Conservation (phyloP, 805 yeast species). For the Candida qinlingensis region DNA sequence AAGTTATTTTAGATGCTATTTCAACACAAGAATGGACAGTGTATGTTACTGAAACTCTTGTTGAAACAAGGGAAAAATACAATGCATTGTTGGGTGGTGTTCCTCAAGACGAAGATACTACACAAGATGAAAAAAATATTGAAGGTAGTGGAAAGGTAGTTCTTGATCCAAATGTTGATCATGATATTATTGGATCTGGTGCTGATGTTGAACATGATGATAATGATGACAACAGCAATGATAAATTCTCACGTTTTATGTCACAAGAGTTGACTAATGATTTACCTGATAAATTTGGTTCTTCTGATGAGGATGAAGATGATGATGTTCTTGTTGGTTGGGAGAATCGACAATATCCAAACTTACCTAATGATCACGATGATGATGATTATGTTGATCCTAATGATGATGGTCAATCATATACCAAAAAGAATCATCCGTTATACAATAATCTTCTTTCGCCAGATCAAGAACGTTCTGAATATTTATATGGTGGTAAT, state of each 20-base stretch:
- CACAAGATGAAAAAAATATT: constrained; percentile 29
- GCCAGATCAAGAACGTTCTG: constrained; percentile 19
- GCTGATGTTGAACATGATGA: constrained; percentile 16
- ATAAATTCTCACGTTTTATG: constrained; percentile 46
- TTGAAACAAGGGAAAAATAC: constrained; percentile 88
- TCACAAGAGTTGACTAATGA: constrained; percentile 65
- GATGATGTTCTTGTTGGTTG: constrained; percentile 26
- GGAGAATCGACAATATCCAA: constrained; percentile 10
- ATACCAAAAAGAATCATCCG: constrained; percentile 56
- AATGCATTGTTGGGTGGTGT: constrained; percentile 89
- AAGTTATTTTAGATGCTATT: constrained; percentile 31
- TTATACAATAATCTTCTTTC: constrained; percentile 39
- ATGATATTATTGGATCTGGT: constrained; percentile 27
- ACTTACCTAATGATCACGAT: constrained; percentile 28
- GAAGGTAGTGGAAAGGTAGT: constrained; percentile 27
- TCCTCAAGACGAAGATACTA: constrained; percentile 28
- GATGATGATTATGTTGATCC: constrained; percentile 76
- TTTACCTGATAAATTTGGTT: constrained; percentile 50
- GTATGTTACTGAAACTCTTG: constrained; percentile 77
- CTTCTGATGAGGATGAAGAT: constrained; percentile 42
- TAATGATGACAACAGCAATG: constrained; percentile 22
- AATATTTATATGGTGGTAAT: constrained; percentile 20
- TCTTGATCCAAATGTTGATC: constrained; percentile 33
- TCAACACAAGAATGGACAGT: constrained; percentile 59
- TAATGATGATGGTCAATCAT: constrained; percentile 75